A percentile compares a stretch with the other conserved stretches of the same genome.
phyloP scores from a whole-genome alignment of 2,329 filamentous ascomycete species.

The Xylariaceae sp. region DNA sequence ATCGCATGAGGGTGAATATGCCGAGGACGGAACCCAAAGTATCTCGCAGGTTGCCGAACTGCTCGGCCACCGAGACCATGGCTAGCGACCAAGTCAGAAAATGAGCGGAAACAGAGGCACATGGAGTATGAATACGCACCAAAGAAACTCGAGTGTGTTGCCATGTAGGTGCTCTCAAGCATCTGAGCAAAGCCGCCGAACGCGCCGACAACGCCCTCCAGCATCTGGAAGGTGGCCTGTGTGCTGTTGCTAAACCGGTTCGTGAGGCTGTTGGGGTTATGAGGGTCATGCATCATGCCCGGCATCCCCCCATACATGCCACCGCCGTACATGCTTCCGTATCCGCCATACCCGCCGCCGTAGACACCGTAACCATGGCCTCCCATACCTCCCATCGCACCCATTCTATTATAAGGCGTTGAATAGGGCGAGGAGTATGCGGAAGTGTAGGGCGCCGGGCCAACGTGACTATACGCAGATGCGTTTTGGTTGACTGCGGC shows the following conservation, averaged over 20 bases:
- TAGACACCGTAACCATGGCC: too few relatives aligned
- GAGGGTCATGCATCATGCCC: constrained; percentile 56
- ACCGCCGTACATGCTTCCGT: constrained; percentile 38
- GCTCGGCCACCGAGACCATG: constrained; percentile 97
- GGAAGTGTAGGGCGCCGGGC: constrained; percentile 43
- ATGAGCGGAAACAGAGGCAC: not conserved
- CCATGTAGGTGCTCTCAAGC: constrained; percentile 99
- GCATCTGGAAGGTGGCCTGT: constrained; percentile 94
- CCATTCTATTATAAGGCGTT: constrained; percentile 32
- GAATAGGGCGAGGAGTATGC: constrained; percentile 50
- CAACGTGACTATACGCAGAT: constrained; percentile 66
- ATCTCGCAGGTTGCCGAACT: constrained; percentile 88
- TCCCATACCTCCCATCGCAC: constrained; percentile 2
- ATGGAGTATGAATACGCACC: constrained; percentile 63
- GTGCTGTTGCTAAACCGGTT: constrained; percentile 93
- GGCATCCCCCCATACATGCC: constrained; percentile 43
- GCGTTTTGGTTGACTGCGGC: constrained; percentile 83
- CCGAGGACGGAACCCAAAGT: constrained; percentile 90
- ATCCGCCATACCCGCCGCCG: constrained; percentile 31
- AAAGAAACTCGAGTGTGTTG: constrained; percentile 97
- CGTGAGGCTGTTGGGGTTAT: constrained; percentile 91
- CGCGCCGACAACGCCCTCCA: constrained; percentile 91
- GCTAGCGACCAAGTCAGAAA: constrained; percentile 45
- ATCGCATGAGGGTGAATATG: constrained; percentile 92
- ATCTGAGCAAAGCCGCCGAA: constrained; percentile 98